Conservation (phyloP, 1,284 basidiomycete genomes). For the Ustilago loliicola region DNA sequence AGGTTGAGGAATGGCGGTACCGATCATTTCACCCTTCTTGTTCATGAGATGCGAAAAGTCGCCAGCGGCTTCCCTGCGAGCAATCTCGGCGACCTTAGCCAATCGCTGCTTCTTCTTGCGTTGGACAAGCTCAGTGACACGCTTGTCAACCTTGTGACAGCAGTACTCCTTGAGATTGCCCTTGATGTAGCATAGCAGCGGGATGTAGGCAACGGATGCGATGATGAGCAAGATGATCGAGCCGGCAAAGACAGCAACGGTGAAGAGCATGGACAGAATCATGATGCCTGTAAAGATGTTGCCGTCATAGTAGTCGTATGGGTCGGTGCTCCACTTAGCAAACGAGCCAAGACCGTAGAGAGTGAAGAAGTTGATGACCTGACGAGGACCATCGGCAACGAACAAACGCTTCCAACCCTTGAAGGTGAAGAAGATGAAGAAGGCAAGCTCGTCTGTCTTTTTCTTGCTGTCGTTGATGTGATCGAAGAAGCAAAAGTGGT, state of each 20-base stretch:
- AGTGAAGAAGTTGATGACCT: constrained; percentile 94
- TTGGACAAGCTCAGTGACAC: constrained; percentile 93
- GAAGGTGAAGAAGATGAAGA: constrained; percentile 99
- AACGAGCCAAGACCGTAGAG: constrained; percentile 90
- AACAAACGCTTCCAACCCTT: constrained; percentile 96
- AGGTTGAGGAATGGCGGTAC: constrained; percentile 89
- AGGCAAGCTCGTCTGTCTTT: constrained; percentile 95
- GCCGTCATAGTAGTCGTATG: constrained; percentile 76
- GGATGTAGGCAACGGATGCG: constrained; percentile 90
- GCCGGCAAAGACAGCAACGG: constrained; percentile 86
- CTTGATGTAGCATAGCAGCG: constrained; percentile 92
- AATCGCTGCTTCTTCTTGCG: constrained; percentile 88
- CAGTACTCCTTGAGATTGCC: constrained; percentile 97
- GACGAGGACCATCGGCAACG: constrained; percentile 95
- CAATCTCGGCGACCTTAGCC: constrained; percentile 83
- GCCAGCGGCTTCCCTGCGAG: constrained; percentile 89
- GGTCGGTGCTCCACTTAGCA: constrained; percentile 77
- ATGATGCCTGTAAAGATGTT: constrained; percentile 82
- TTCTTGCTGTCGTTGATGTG: constrained; percentile 96
- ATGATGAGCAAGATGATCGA: constrained; percentile 84
- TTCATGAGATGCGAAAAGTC: constrained; percentile 92
- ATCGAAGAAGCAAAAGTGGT: constrained; percentile 97
- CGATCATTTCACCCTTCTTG: constrained; percentile 87
- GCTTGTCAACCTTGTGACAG: constrained; percentile 98
- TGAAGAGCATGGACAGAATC: constrained; percentile 89